Base-by-base conservation (phyloP, 192 early-diverging fungal genomes). In the Allomyces arbusculus region DNA sequence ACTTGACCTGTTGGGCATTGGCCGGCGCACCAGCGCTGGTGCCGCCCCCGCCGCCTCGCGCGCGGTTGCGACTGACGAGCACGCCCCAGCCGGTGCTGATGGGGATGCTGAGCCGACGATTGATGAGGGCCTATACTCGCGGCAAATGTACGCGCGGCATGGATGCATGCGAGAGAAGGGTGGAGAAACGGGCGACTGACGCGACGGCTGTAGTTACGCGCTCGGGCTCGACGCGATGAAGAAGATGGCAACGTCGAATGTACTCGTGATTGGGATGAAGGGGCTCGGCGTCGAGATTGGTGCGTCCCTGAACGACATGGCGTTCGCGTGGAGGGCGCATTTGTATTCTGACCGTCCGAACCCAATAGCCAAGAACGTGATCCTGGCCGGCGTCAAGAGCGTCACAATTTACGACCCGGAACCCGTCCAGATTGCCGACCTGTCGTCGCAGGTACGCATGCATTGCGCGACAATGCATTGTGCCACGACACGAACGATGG, bases 321-420 rank as follows among this genome's bases (percentile, higher is more conserved):
- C 22, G 1, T 28, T 28, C 26, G 26, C 26, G 4, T 28, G 26
- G 26, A 28, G 26, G 26, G 1, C 26, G 26, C 4, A 28, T 28
- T n/a, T 28, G 26, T 28, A 8, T 7, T 7, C 33, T 40, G 33
- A 40, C 33, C 33, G 33, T 40, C 5, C 33, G 33, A 7, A 40
- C 7, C 4, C 33, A 8, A 44, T 66, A 93, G 89, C 96, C 71
- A 99, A 99, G 75, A 99, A 99, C 74, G 85, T 99, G 24, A 82
- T 97, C 66, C 85, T 99, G 44, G 96, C 96, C 44, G 96, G 96
- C 64, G 96, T 99, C 66, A 99, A 99, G 79, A 95, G 92, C 70
- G 96, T 99, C 23, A 93, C 92, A 10, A 75, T 99, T 23, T 86
- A 93, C 71, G 96, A 99, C 73, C 84, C 88, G 33, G 82, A 77